Base-by-base conservation (phyloP, 441 rosid genomes). In the Capsella rubella region DNA sequence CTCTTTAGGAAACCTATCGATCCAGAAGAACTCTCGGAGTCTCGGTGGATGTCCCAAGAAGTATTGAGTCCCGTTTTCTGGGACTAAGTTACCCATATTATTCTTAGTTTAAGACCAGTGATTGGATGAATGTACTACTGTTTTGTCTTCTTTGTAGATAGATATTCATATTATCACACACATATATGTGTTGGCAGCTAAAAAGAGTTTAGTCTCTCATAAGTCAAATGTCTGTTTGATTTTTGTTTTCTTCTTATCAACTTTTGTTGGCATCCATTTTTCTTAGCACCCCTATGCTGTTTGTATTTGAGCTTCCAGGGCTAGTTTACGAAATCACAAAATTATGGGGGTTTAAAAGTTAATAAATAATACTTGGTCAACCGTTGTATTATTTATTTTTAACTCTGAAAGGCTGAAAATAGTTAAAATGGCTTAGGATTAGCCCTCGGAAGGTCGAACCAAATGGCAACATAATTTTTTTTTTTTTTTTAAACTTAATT, bases 1-100 rank as follows among this genome's bases (percentile, higher is more conserved):
- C 25, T 21, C 25, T 21, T 21, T 69, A 87, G 97, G 83, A 88
- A 86, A 77, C 99, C 99, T 10, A 89, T 88, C 49, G 99, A 92
- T 78, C 99, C 99, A 31, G 99, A 96, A 84, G 99, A 96, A 83
- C 95, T 96, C 40, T 21, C 2, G 25, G 25, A 21, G 25, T 21
- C 25, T 21, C 85, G 97, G 51, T 96, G 99, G 99, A 96, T 96
- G 99, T 89, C 99, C 43, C 99, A 96, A 80, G 99, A 96, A 90
- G 98, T 96, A 12, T 50, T 54, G 64, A 27, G 70, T 76, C 79
- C 75, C 75, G 60, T 76, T 3, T 64, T 51, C 67, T 42, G 76
- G 80, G 80, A 43, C 76, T 12, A 76, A 57, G 49, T 57, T 59
- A 65, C 76, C 42, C 72, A 35, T 72, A 21, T 77, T 58, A 51